Evolutionary conservation across 495 filamentous ascomycete genomes (phyloP).

Genomic region (Neurospora sp.): DNA sequence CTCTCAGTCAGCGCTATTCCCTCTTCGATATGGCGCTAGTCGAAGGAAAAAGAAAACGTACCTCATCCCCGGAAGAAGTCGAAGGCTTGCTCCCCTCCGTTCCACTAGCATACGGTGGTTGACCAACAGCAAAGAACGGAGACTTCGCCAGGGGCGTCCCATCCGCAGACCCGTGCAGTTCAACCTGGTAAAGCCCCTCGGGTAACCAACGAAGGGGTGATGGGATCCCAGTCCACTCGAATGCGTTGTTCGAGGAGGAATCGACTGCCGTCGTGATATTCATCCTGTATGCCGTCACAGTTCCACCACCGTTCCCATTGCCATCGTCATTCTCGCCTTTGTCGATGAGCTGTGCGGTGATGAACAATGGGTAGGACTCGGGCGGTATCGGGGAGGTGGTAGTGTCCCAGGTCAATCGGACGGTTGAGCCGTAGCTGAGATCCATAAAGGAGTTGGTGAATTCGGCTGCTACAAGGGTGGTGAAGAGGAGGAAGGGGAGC

Average conservation of each 20-base stretch:
- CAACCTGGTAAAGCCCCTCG: neutral
- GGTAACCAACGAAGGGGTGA: neutral
- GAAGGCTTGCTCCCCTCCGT: neutral
- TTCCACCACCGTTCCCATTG: neutral
- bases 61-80: neutral
- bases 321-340: neutral
- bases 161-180: neutral
- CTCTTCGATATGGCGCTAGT: neutral
- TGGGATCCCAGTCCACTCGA: neutral
- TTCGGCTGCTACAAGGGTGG: neutral
- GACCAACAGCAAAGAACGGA: neutral
- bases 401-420: neutral
- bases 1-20: neutral
- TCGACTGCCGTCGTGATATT: neutral
- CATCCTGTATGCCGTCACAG: neutral
- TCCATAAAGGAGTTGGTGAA: neutral
- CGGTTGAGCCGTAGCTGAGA: neutral
- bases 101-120: neutral
- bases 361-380: neutral
- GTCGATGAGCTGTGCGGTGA: neutral
- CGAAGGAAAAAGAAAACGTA: neutral
- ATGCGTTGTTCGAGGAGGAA: neutral
- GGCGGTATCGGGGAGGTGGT: neutral
- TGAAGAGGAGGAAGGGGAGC: neutral
- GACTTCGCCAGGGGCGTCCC: neutral